Percentiles rank a stretch among this genome's conserved stretches.
Conservation (phyloP, 2,329 filamentous ascomycete species). For the Catunica adiposa region DNA sequence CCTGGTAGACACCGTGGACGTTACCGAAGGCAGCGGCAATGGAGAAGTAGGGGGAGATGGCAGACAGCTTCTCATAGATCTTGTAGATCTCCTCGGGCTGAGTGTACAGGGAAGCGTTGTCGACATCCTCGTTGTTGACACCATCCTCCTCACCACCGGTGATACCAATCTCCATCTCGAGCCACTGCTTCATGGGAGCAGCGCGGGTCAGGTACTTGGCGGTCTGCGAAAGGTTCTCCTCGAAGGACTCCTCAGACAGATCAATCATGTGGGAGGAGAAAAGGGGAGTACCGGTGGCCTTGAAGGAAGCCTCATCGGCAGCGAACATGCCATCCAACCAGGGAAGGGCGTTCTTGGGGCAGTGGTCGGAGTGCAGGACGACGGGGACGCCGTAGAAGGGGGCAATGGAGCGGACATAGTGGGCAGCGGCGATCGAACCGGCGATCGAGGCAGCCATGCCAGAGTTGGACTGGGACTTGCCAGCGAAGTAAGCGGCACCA, state of each 20-base stretch:
- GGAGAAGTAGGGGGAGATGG: constrained; percentile 91
- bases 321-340: constrained; percentile 96
- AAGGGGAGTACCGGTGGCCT: constrained; percentile 77
- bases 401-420: constrained; percentile 82
- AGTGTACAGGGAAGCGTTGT: constrained; percentile 93
- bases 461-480: constrained; percentile 68
- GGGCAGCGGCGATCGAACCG: constrained; percentile 73
- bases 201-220: constrained; percentile 86
- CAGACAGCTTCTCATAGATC: constrained; percentile 71
- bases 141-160: constrained; percentile 91
- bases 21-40: constrained; percentile 98
- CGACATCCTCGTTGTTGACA: constrained; percentile 95
- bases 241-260: constrained; percentile 76
- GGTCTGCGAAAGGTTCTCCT: constrained; percentile 84
- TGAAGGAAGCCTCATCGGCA: constrained; percentile 89
- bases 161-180: constrained; percentile 84
- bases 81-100: constrained; percentile 91
- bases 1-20: constrained; percentile 96
- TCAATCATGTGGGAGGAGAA: constrained; percentile 98
- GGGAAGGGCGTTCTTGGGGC: constrained; percentile 97
- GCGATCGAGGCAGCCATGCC: constrained; percentile 79
- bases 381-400: constrained; percentile 80
- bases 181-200: constrained; percentile 95
- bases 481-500: constrained; percentile 82
- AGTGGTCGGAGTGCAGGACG: constrained; percentile 93